Evolutionary conservation across 2,329 filamentous ascomycete genomes (phyloP).

Genomic region (Fusarium domesticum): DNA sequence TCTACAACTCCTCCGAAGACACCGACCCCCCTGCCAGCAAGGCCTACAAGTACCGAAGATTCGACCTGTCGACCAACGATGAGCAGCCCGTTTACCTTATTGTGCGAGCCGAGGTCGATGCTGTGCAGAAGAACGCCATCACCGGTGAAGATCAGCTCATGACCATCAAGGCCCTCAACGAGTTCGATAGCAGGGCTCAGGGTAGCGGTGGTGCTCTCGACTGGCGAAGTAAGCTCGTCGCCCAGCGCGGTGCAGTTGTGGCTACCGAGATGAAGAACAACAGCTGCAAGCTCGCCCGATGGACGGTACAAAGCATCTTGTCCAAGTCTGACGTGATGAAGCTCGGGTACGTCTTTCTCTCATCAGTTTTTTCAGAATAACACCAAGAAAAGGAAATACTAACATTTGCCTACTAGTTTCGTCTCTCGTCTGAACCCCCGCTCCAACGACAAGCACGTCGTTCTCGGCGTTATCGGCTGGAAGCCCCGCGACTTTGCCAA

Average conservation of each 20-base stretch:
- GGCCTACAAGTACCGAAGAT: conserved; percentile 96
- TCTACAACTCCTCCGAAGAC: conserved; percentile 93
- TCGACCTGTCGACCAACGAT: conserved; percentile 91
- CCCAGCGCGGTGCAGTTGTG: conserved; percentile 92
- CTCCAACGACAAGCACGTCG: conserved; percentile 87
- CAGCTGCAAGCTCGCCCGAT: conserved; percentile 95
- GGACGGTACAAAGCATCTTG: conserved; percentile 95
- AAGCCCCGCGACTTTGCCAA: conserved; percentile 95
- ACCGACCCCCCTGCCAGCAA: conserved; percentile 92
- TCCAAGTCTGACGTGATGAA: conserved; percentile 99
- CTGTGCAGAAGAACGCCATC: conserved; percentile 91
- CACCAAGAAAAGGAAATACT: conserved; percentile 9
- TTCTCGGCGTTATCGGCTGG: conserved; percentile 94
- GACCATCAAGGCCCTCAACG: conserved; percentile 94
- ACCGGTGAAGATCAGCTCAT: conserved; percentile 88
- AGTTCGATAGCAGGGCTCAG: conserved; percentile 97
- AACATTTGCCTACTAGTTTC: conserved; percentile 58
- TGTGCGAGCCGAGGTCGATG: conserved; percentile 92
- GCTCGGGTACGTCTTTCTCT: conserved; percentile 66
- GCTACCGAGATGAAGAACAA: conserved; percentile 99
- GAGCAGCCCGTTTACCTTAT: conserved; percentile 91
- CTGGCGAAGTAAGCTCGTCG: conserved; percentile 93
- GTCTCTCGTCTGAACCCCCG: conserved; percentile 93
- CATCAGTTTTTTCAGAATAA: not conserved
- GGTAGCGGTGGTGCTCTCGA: conserved; percentile 92